Evolutionary conservation across 768 basidiomycete genomes (phyloP), one percentile per base, ranked within the genome.

Genomic region (Cyclocybe aegerita): DNA sequence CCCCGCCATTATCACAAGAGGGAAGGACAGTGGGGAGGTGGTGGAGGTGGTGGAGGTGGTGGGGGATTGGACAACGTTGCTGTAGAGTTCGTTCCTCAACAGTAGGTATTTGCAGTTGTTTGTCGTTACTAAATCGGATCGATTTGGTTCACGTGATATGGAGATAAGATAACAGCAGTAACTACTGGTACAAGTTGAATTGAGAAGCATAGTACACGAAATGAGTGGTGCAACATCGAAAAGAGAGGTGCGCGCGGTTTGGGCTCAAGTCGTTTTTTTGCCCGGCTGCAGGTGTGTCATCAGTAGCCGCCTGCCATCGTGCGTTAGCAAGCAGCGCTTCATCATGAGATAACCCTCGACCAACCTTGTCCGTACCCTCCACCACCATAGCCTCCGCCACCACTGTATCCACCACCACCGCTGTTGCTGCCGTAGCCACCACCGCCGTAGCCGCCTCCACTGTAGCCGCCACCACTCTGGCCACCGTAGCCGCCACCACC

Each of bases 321-420:
- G 23, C 4, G 3, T 23, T 23, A 23, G 23, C 23, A 23, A 23
- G 23, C 23, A 23, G 23, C 23, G 23, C 23, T 23, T 23, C 5
- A 23, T 23, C 23, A 23, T 23, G 23, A 23, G 23, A 23, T 5
- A 23, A 23, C 23, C 23, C 23, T 23, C 23, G 23, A 23, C 23
- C 23, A 23, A 23, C 23, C 23, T 23, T 23, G 15, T n/a, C 38
- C 43, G 54, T 35, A 47, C 54, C 58, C 55, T 49, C 56, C 50
- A 17, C 46, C 41, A 32, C 53, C 53, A 42, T 60, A 58, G 34
- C 57, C 53, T 30, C 53, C 43, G 15, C 46, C 50, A 30, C 49
- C 43, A 17, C 39, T 31, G 39, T 47, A 47, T 10, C 46, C 46
- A 12, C 48, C 48, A 11, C 32, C 10, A 17, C 46, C 46, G 37